A percentile compares a stretch with the other conserved stretches of the same genome.
Evolutionary conservation across 23 red algal genomes (phyloP).

Genomic region (Cyanidium caldarium): DNA sequence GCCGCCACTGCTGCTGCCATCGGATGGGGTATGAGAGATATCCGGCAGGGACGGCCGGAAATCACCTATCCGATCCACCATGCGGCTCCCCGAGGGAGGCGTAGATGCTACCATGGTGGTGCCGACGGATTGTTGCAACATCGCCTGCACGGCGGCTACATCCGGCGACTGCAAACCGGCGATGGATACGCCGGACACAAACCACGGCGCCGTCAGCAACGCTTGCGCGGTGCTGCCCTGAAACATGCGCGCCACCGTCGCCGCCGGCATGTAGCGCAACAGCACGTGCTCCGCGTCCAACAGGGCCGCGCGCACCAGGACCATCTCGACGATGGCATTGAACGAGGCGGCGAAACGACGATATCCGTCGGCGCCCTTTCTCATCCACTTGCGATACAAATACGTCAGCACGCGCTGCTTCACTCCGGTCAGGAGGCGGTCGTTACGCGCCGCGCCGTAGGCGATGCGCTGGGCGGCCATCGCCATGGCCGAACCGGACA

Average conservation of each 20-base stretch:
- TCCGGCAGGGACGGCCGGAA: too few species aligned
- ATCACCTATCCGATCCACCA: too few species aligned
- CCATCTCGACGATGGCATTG: background rate
- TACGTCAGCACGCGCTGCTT: background rate
- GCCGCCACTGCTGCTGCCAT: too few species aligned
- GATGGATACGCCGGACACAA: background rate
- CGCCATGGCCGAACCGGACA: background rate
- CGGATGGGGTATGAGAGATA: too few species aligned
- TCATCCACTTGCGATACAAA: background rate
- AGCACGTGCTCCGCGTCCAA: background rate
- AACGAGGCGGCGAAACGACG: background rate
- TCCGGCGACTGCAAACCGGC: background rate
- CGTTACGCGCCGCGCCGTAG: background rate
- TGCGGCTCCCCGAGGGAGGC: too few species aligned
- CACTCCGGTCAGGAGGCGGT: background rate
- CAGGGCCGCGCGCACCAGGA: background rate
- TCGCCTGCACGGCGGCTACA: background rate
- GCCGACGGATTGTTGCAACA: too few species aligned
- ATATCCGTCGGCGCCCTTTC: slow-evolving; percentile 4
- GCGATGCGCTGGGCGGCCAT: background rate
- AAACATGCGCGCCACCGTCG: background rate
- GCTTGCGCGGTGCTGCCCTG: background rate
- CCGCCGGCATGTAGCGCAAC: background rate
- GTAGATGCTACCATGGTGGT: too few species aligned
- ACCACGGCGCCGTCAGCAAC: background rate